Evolutionary conservation across 129 eudicot genomes (phyloP), one percentile per base, ranked within the genome.

Genomic region (Dittrichia graveolens): DNA sequence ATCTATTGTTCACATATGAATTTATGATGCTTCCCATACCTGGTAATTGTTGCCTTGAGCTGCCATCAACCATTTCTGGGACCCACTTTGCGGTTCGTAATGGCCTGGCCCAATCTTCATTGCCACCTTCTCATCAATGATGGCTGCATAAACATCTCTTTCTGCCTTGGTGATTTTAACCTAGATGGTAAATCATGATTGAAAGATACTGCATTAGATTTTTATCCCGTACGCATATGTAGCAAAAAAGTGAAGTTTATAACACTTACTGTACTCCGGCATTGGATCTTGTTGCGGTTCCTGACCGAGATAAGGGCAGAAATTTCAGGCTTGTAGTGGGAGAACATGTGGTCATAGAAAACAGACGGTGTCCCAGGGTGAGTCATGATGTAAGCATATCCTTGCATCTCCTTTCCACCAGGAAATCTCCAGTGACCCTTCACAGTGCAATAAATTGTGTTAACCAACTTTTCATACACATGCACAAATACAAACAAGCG

Each of bases 361-460:
- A 95, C 96, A 1, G 99, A 82, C 35, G 99, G 99, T 8, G 99
- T 95, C 61, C 97, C 97, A 2, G 99, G 94, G 80, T 95, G 99
- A 68, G 99, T 95, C 59, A 95, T 78, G 68, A 95, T 95, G 85
- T 95, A 95, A 40, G 99, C 94, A 69, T 95, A 95, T 66, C 99
- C 99, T 86, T 95, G 99, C 94, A 95, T 95, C 81, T 95, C 99
- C 74, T 88, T 90, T 67, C 99, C 99, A 71, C 94, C 95, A 18
- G 99, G 99, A 83, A 95, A 95, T 85, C 99, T 86, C 99, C 99
- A 95, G 69, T 95, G 99, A 80, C 99, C 99, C 99, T 95, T 76
- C 58, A 57, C 16, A 67, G 39, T 35, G 47, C 9, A 57, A 74
- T 41, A 10, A 6, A 7, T 76, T 24, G 6, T 16, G 12, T 66